These are phyloP conservation scores for Leptographium radiaticola DNA, from an alignment of 2,329 filamentous ascomycete genomes.

Conservation along the genomic window DNA sequence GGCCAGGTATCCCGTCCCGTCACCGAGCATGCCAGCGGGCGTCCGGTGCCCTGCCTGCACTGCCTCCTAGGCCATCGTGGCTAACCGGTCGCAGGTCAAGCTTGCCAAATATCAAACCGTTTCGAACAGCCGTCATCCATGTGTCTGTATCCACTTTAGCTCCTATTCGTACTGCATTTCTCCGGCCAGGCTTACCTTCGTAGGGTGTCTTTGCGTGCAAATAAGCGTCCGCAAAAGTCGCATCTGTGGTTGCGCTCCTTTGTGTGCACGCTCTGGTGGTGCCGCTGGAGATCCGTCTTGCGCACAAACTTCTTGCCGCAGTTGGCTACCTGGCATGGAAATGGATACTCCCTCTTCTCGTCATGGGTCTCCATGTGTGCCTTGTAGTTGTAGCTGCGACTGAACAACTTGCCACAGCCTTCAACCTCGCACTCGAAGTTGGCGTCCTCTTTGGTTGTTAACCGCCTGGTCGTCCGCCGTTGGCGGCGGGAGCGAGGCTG, in stretches of 20 bases:
- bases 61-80: conserved; percentile 12
- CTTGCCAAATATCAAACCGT: conserved; percentile 43
- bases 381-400: conserved; percentile 74
- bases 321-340: conserved; percentile 48
- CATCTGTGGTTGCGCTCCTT: conserved; percentile 60
- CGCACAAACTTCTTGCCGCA: conserved; percentile 70
- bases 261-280: conserved; percentile 56
- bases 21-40: background rate
- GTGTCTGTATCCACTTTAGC: conserved; percentile 36
- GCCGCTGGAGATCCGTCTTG: conserved; percentile 61
- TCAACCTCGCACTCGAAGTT: conserved; percentile 56
- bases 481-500: conserved; percentile 13
- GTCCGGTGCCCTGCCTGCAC: background rate
- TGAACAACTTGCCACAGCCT: conserved; percentile 67
- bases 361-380: conserved; percentile 79
- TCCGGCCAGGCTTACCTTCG: conserved; percentile 42
- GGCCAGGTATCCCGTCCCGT: background rate
- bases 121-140: conserved; percentile 65
- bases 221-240: conserved; percentile 55
- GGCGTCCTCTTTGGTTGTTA: conserved; percentile 55
- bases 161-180: background rate
- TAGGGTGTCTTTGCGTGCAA: conserved; percentile 74
- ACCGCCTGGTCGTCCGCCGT: conserved; percentile 31
- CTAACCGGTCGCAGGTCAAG: conserved; percentile 29
- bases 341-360: conserved; percentile 55